Percentiles rank a stretch among this genome's conserved stretches.
Evolutionary conservation across 345 rosid species (phyloP).

Genomic region (Populus davidiana): DNA sequence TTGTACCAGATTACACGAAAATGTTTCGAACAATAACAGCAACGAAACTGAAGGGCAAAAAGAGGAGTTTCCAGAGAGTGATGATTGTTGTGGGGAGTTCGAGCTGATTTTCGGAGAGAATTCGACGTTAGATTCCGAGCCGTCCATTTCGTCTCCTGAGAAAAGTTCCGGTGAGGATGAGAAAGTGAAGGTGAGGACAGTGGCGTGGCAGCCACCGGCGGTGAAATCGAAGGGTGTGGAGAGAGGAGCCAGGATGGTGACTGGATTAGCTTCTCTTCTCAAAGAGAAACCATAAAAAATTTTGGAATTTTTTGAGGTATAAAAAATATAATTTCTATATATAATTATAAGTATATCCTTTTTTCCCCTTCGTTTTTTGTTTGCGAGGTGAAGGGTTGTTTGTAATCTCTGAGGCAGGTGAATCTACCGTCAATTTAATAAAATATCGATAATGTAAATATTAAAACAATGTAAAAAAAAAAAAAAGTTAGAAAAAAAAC

Average conservation of each 20-base stretch:
- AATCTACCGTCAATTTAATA: conserved; percentile 16
- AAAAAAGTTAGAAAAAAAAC: conserved; percentile 1
- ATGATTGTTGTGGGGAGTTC: conserved; percentile 35
- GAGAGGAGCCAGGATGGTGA: conserved; percentile 65
- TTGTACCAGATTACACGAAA: conserved; percentile 18
- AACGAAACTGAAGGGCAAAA: conserved; percentile 4
- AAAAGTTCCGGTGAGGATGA: conserved; percentile 10
- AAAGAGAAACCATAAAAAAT: conserved; percentile 57
- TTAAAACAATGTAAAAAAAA: neutral
- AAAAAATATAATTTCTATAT: conserved; percentile 9
- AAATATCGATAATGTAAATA: neutral
- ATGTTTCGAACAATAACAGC: conserved; percentile 2
- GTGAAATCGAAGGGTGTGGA: conserved; percentile 52
- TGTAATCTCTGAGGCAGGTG: neutral
- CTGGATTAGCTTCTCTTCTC: conserved; percentile 86
- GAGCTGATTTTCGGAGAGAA: conserved; percentile 66
- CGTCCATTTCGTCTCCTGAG: conserved; percentile 1
- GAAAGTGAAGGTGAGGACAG: conserved; percentile 4
- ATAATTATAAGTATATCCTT: conserved; percentile 17
- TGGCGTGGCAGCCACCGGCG: conserved; percentile 60
- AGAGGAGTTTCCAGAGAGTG: neutral
- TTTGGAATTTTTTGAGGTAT: conserved; percentile 36
- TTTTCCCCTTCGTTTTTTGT: neutral
- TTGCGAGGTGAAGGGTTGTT: neutral
- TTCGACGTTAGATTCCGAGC: conserved; percentile 2